These are phyloP conservation scores for Wickerhamomyces hampshirensis DNA, from an alignment of 805 yeast genomes.

Conservation along the genomic window DNA sequence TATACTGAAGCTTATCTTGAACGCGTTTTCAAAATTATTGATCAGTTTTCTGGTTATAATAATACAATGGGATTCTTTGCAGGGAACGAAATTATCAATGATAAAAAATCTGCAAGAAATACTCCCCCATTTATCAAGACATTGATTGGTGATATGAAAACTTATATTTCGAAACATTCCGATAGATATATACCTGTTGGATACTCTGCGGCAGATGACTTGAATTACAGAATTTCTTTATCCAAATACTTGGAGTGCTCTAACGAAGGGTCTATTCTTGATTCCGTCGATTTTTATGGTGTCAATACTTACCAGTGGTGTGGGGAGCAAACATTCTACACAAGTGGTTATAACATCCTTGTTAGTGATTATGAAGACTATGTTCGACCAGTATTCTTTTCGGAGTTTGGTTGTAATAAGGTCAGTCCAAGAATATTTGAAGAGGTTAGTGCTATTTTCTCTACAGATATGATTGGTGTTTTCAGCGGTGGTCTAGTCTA, in stretches of 20 bases:
- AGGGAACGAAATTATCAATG: conserved; percentile 88
- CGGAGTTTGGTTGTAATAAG: conserved; percentile 90
- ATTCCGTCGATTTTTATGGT: conserved; percentile 83
- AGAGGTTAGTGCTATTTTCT: conserved; percentile 67
- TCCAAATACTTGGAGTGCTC: conserved; percentile 80
- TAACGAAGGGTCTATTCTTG: conserved; percentile 37
- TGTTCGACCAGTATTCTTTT: conserved; percentile 75
- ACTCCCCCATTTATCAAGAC: conserved; percentile 80
- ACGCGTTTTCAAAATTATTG: conserved; percentile 74
- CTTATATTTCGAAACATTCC: conserved; percentile 53
- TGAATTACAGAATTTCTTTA: conserved; percentile 66
- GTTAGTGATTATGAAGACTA: conserved; percentile 66
- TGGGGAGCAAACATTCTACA: conserved; percentile 77
- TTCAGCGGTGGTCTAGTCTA: conserved; percentile 92
- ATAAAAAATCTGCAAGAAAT: conserved; percentile 55
- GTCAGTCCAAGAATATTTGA: conserved; percentile 75
- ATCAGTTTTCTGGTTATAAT: conserved; percentile 77
- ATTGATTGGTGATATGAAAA: conserved; percentile 75
- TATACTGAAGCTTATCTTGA: conserved; percentile 66
- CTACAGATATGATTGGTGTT: conserved; percentile 64
- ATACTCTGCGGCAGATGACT: conserved; percentile 94
- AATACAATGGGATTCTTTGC: conserved; percentile 90
- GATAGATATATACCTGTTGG: conserved; percentile 82
- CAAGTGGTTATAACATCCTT: conserved; percentile 72
- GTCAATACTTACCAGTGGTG: conserved; percentile 97